Percentiles rank a stretch among this genome's conserved stretches.
These are phyloP conservation scores for Talaromyces pinophilus DNA, from an alignment of 2,329 filamentous ascomycete species.

Conservation along the genomic window DNA sequence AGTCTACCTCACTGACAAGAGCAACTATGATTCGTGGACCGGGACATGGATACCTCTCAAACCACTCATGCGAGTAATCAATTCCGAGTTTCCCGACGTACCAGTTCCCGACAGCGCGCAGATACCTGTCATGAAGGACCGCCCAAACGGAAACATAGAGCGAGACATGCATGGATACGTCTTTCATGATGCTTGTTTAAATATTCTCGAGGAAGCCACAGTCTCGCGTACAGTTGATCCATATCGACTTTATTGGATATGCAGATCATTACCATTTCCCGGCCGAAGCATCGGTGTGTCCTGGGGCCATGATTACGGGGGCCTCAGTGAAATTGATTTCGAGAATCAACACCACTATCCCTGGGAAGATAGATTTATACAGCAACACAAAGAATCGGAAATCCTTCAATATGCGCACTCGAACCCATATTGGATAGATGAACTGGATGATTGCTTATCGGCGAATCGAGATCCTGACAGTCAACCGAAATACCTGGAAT, in stretches of 20 bases:
- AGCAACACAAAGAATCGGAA: neutral
- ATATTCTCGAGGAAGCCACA: constrained; percentile 7
- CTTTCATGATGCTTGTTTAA: constrained; percentile 22
- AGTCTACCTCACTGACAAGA: constrained; percentile 17
- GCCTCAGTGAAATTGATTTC: neutral
- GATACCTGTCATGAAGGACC: constrained; percentile 20
- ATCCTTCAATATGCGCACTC: constrained; percentile 8
- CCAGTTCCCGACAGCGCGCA: neutral
- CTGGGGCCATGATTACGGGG: constrained; percentile 17
- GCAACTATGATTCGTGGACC: constrained; percentile 12
- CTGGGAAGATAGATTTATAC: constrained; percentile 17
- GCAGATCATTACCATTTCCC: constrained; percentile 16
- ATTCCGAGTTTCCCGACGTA: neutral
- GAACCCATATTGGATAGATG: neutral
- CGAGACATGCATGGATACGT: constrained; percentile 12
- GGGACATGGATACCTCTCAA: constrained; percentile 14
- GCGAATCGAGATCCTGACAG: neutral
- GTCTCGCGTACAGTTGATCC: neutral
- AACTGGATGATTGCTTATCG: constrained; percentile 9
- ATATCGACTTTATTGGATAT: constrained; percentile 10
- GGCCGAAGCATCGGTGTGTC: constrained; percentile 1
- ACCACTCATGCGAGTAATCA: constrained; percentile 16
- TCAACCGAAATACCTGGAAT: neutral
- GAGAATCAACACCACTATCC: constrained; percentile 12
- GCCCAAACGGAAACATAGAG: neutral